Conservation (phyloP, 176 grass and related monocot species). For the Tuctoria greenei region DNA sequence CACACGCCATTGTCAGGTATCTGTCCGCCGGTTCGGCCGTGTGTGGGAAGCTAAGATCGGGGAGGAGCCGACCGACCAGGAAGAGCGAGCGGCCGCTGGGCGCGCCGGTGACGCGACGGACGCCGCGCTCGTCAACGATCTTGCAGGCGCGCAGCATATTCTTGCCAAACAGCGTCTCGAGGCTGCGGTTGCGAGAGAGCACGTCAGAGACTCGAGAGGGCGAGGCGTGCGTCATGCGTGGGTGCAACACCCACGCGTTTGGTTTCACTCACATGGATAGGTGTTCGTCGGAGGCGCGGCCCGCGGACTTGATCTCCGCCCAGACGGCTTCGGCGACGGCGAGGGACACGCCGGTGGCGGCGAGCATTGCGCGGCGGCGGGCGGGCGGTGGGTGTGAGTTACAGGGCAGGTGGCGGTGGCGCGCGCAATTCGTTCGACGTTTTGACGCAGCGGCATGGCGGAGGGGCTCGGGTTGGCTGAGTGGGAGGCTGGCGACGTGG, state of each 20-base stretch:
- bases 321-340: conserved; percentile 60
- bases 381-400: background rate
- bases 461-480: background rate
- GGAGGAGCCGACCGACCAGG: conserved; percentile 54
- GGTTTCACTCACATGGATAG: conserved; percentile 62
- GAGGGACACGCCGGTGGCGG: conserved; percentile 33
- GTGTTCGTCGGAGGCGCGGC: conserved; percentile 67
- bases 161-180: conserved; percentile 83
- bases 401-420: background rate
- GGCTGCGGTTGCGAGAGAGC: conserved; percentile 39
- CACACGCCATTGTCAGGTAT: background rate
- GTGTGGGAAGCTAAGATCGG: background rate
- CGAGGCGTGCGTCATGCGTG: background rate
- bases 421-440: conserved; percentile 49
- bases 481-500: conserved; percentile 10
- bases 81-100: conserved; percentile 83
- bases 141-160: conserved; percentile 84
- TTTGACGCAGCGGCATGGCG: background rate
- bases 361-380: conserved; percentile 16
- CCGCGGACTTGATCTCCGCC: conserved; percentile 64
- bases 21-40: background rate
- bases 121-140: conserved; percentile 86
- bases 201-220: background rate
- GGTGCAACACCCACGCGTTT: background rate
- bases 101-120: conserved; percentile 59